Base-by-base conservation (phyloP, 768 basidiomycete genomes). In the Leccinum subtestaceum region DNA sequence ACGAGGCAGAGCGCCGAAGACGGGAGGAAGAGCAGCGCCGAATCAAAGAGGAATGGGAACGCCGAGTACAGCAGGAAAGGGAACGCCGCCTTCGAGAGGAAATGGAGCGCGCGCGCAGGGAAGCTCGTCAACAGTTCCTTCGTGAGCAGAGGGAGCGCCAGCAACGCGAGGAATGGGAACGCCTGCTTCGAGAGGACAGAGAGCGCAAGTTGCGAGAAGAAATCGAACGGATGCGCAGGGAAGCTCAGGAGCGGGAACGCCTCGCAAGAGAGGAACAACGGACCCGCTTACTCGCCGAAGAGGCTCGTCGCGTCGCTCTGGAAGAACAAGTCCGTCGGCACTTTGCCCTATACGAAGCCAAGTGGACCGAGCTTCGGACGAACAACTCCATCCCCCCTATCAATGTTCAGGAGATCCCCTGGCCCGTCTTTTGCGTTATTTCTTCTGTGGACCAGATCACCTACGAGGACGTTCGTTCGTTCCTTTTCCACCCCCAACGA, bases 401-500 rank as follows among this genome's bases (percentile, higher is more conserved):
- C 56, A 19, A 64, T 10, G 73, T 76, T 58, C 50, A 48, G 23
- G 68, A 77, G 52, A 60, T 83, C 53, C 81, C 81, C 10, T 82
- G 81, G 81, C 80, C 82, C 0, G 55, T 75, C 32, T 65, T 81
- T 17, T 50, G 68, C 47, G 43, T 53, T 21, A 19, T 65, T 17
- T 51, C 46, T 2, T 59, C 63, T 23, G 62, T 58, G 10, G 67
- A 65, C 2, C 70, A 77, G n/a, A 73, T 83, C 62, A 76, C 78
- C 2, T 52, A 60, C 23, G 64, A 72, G 10, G 66, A 55, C 17
- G 67, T 84, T 3, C 58, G 61, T 1, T 60, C 67, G 38, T 85
- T 85, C 66, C 49, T 82, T 25, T 72, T 77, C 53, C 73, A 78
- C 61, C 70, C 72, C 25, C 66, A 60, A 36, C 73, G 74, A 36